Percentiles rank a stretch among this genome's conserved stretches.
Evolutionary conservation across 495 filamentous ascomycete genomes (phyloP).

Genomic region (Bacidia gigantensis): DNA sequence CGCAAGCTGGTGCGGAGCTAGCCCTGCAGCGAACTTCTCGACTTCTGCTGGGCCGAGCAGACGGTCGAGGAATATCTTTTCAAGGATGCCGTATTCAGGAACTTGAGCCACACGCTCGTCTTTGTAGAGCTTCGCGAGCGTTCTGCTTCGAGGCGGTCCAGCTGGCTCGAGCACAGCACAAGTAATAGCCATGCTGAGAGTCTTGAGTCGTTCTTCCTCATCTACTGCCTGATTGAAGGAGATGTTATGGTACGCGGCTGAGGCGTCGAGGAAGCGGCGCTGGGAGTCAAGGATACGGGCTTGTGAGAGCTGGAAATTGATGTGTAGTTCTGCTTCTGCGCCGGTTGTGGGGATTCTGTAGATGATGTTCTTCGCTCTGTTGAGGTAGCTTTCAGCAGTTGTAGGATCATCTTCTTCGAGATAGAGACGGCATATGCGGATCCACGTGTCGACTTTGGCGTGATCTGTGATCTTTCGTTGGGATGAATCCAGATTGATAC

Average conservation of each 20-base stretch:
- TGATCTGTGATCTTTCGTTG: slow-evolving; percentile 69
- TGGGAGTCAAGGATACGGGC: slow-evolving; percentile 87
- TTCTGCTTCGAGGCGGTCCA: slow-evolving; percentile 67
- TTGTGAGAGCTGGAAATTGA: slow-evolving; percentile 82
- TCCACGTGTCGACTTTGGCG: slow-evolving; percentile 70
- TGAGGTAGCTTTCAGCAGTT: slow-evolving; percentile 70
- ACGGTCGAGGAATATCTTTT: slow-evolving; percentile 95
- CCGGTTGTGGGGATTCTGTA: slow-evolving; percentile 63
- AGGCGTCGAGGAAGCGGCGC: slow-evolving; percentile 81
- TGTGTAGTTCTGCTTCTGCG: slow-evolving; percentile 46
- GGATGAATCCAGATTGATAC: slow-evolving; percentile 75
- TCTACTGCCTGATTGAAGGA: slow-evolving; percentile 61
- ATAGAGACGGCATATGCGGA: slow-evolving; percentile 87
- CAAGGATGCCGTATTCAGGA: slow-evolving; percentile 74
- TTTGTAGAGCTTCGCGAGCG: slow-evolving; percentile 76
- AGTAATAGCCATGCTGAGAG: slow-evolving; percentile 75
- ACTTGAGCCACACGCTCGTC: slow-evolving; percentile 64
- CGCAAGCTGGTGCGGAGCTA: slow-evolving; percentile 81
- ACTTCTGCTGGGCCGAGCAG: slow-evolving; percentile 71
- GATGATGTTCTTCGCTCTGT: slow-evolving; percentile 84
- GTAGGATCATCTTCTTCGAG: slow-evolving; percentile 90
- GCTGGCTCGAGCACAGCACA: slow-evolving; percentile 92
- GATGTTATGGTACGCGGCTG: slow-evolving; percentile 73
- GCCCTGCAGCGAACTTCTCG: slow-evolving; percentile 62
- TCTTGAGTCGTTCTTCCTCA: slow-evolving; percentile 72